Conservation (phyloP, 176 grass and related monocot genomes). For the Rhynchospora breviuscula region DNA sequence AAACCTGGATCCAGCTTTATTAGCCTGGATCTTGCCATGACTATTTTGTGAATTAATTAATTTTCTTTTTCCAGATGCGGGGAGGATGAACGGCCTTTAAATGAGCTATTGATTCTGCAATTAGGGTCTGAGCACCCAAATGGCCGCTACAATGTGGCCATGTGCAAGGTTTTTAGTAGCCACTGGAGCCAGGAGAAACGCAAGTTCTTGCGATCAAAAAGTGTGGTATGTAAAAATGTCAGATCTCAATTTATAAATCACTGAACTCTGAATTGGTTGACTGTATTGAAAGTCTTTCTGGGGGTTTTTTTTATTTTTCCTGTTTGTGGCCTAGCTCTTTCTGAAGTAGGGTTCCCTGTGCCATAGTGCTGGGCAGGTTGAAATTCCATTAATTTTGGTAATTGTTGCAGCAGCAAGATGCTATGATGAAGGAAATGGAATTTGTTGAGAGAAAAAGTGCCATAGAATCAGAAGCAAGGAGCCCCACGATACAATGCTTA, state of each 20-base stretch:
- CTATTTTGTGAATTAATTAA: not conserved
- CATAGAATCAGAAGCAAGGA: constrained; percentile 50
- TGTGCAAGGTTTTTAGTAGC: constrained; percentile 92
- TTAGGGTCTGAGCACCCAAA: constrained; percentile 92
- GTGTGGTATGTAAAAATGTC: constrained; percentile 23
- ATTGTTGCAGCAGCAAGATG: constrained; percentile 36
- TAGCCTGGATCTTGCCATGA: not conserved
- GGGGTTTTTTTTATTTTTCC: not conserved
- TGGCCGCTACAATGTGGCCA: constrained; percentile 79
- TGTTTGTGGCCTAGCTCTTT: not conserved
- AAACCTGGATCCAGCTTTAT: not conserved
- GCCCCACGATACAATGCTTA: constrained; percentile 28
- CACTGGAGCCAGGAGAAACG: constrained; percentile 87
- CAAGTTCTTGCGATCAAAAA: constrained; percentile 56
- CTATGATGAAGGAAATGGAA: constrained; percentile 32
- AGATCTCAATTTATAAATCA: not conserved
- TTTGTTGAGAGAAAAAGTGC: constrained; percentile 28
- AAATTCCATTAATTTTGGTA: not conserved
- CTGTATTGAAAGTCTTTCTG: not conserved
- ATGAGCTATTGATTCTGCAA: constrained; percentile 85
- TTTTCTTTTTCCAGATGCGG: constrained; percentile 57
- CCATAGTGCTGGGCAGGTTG: not conserved
- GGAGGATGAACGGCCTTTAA: constrained; percentile 84
- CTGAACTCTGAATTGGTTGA: not conserved
- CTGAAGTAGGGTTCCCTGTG: not conserved